Evolutionary conservation across 768 basidiomycete species (phyloP), one percentile per base, ranked within the genome.

Genomic region (Suillus americanus): DNA sequence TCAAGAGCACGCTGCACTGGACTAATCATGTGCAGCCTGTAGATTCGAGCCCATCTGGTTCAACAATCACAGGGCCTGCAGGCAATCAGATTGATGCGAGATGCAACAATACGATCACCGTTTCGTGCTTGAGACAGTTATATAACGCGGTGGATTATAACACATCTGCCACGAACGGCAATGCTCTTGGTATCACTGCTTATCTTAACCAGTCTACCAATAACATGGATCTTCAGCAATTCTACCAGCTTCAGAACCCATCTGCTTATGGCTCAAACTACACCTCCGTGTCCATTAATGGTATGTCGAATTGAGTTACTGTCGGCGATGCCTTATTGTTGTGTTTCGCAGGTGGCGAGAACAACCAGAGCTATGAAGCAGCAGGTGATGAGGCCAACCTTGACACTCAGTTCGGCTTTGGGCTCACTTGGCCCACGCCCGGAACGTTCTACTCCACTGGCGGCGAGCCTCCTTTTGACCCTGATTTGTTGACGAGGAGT

Each of bases 321-420:
- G 53, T 28, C 23, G 30, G 46, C 23, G n/a, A 66, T 68, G 8
- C 33, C 57, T 55, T 28, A 46, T 20, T 74, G 62, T 68, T 28
- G 54, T 12, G 50, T 59, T 60, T 62, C 63, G 7, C 63, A 89
- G 90, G 84, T 57, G 89, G 89, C 2, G 43, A 76, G 62, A 89
- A 92, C 69, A 80, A 82, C 65, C 89, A 92, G 71, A 84, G 67
- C 60, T 53, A 77, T 20, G 74, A 74, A 0, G 74, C 78, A 18
- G 85, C 89, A 16, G 89, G 89, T 0, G 71, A 66, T 3, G 91
- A 93, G 72, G 90, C 89, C 5, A 81, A 88, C 66, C 75, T 91
- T 38, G 89, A 91, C 65, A 82, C 83, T 3, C 89, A 91, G 68
- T 89, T 86, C 72, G 87, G 83, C 0, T 87, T 83, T 66, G 91